A percentile compares a stretch with the other conserved stretches of the same genome.
These are phyloP conservation scores for Saccharomycopsis microspora DNA, from an alignment of 805 yeast genomes.

Conservation along the genomic window DNA sequence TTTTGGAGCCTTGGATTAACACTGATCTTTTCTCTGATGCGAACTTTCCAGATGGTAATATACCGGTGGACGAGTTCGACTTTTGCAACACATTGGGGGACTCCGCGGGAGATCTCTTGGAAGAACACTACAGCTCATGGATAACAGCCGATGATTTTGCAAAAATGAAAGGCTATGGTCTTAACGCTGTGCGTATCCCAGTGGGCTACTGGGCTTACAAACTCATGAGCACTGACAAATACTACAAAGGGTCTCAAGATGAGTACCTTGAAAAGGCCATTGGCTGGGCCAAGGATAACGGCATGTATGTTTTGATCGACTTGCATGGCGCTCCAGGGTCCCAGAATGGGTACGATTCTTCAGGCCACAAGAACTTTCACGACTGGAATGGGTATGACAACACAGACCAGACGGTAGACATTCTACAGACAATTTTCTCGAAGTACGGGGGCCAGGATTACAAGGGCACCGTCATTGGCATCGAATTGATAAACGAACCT, in stretches of 20 bases:
- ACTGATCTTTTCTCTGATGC: constrained; percentile 41
- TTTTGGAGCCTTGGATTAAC: constrained; percentile 60
- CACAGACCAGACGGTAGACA: constrained; percentile 34
- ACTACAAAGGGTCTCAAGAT: constrained; percentile 36
- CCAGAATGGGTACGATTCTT: constrained; percentile 79
- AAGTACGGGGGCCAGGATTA: constrained; percentile 42
- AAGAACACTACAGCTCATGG: constrained; percentile 46
- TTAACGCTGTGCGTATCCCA: constrained; percentile 64
- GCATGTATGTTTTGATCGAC: constrained; percentile 61
- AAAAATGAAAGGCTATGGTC: constrained; percentile 39
- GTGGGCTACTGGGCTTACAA: constrained; percentile 72
- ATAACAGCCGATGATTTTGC: constrained; percentile 48
- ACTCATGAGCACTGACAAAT: constrained; percentile 35
- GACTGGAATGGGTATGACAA: constrained; percentile 31
- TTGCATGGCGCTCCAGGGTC: constrained; percentile 79
- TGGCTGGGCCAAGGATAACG: constrained; percentile 53
- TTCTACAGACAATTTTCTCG: constrained; percentile 37
- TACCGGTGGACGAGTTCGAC: constrained; percentile 54
- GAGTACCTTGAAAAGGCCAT: constrained; percentile 53
- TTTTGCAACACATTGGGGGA: constrained; percentile 40
- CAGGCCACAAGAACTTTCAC: constrained; percentile 45
- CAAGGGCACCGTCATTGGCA: constrained; percentile 51
- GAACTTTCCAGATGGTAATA: constrained; percentile 23
- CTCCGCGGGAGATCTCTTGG: constrained; percentile 31
- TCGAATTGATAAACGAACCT: constrained; percentile 67